A percentile compares a stretch with the other conserved stretches of the same genome.
These are phyloP conservation scores for Ramalina peruviana DNA, from an alignment of 495 filamentous ascomycete species.

Conservation along the genomic window DNA sequence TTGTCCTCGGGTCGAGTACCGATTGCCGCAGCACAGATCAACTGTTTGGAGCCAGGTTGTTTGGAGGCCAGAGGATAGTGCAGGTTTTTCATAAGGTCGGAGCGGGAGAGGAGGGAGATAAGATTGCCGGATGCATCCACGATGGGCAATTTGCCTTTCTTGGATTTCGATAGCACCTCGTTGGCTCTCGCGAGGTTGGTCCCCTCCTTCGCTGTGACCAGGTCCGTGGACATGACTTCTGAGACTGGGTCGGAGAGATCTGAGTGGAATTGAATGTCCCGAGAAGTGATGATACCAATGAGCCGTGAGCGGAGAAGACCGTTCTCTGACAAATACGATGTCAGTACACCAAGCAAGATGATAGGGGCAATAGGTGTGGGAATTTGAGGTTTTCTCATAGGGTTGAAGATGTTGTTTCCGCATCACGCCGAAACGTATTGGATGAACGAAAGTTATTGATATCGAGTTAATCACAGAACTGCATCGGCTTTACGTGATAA, in stretches of 20 bases:
- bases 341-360: conserved; percentile 14
- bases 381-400: conserved; percentile 22
- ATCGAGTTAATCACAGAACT: conserved; percentile 57
- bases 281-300: conserved; percentile 90
- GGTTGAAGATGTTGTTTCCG: conserved; percentile 46
- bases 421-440: conserved; percentile 79
- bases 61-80: conserved; percentile 96
- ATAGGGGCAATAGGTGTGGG: not conserved
- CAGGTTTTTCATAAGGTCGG: conserved; percentile 97
- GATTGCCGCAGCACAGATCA: conserved; percentile 88
- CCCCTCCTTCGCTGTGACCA: conserved; percentile 78
- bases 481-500: not conserved
- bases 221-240: conserved; percentile 87
- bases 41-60: conserved; percentile 92
- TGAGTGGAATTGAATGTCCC: conserved; percentile 91
- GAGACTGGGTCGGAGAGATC: conserved; percentile 56
- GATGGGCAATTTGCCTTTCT: conserved; percentile 98
- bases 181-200: conserved; percentile 84
- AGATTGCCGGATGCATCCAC: conserved; percentile 64
- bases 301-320: conserved; percentile 90
- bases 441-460: conserved; percentile 99
- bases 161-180: conserved; percentile 79
- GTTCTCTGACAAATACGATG: conserved; percentile 45
- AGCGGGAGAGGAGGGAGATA: conserved; percentile 87
- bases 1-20: conserved; percentile 91